Evolutionary conservation across 78 protist genomes (phyloP).

Genomic region (Dictyostelium brefeldianum): DNA sequence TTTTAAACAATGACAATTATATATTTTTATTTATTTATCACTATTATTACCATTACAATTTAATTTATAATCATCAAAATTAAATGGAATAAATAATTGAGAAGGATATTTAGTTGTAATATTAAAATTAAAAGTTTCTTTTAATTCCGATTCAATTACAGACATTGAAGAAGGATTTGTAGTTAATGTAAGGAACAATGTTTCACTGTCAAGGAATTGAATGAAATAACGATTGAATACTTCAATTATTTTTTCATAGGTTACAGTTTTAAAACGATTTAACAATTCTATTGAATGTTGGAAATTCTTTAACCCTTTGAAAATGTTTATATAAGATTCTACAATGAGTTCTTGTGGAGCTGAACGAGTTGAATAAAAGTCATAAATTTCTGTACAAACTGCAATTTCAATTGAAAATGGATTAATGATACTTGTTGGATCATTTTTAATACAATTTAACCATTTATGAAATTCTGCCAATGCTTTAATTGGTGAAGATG

Average conservation of each 20-base stretch:
- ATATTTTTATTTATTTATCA: no score
- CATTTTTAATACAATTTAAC: not conserved
- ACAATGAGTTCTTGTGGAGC: conserved; percentile 16
- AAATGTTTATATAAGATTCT: not conserved
- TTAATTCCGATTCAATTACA: not conserved
- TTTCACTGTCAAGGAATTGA: conserved; percentile 1
- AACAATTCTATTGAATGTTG: conserved; percentile 13
- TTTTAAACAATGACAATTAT: no score
- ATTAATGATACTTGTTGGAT: not conserved
- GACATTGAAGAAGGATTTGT: conserved; percentile 13
- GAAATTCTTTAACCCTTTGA: not conserved
- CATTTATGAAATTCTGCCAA: conserved; percentile 33
- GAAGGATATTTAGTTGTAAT: conserved; percentile 19
- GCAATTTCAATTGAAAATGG: conserved; percentile 18
- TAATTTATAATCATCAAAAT: not conserved
- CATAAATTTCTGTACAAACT: conserved; percentile 19
- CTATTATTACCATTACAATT: not conserved
- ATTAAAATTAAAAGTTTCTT: not conserved
- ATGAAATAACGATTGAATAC: conserved; percentile 28
- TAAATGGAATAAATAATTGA: not conserved
- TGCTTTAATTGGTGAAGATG: conserved; percentile 32
- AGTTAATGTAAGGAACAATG: not conserved
- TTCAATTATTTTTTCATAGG: conserved; percentile 26
- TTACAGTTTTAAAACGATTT: conserved; percentile 14
- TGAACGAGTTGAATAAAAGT: conserved; percentile 2